Evolutionary conservation across 257 asterid species (phyloP).

Genomic region (Dorcoceras hygrometricum): DNA sequence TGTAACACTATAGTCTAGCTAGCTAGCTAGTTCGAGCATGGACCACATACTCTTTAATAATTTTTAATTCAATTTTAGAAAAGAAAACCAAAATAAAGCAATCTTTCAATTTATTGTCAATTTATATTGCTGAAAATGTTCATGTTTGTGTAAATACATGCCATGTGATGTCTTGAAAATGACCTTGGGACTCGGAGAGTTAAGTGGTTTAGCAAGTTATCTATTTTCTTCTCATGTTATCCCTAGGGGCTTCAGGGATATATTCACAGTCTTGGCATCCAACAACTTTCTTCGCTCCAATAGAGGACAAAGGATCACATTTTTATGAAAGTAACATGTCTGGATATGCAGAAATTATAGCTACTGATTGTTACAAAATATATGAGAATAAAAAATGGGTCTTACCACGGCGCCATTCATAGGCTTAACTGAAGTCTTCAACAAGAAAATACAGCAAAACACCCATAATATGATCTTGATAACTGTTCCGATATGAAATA

Average conservation of each 20-base stretch:
- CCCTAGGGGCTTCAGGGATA: neutral
- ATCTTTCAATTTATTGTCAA: no score
- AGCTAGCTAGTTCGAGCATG: no score
- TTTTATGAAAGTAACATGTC: neutral
- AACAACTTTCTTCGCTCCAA: neutral
- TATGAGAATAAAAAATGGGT: conserved; percentile 6
- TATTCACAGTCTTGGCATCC: neutral
- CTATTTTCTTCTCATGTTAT: neutral
- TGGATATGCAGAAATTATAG: neutral
- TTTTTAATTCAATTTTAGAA: no score
- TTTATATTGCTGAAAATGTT: no score
- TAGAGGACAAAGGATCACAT: conserved; percentile 8
- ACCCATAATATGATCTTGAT: neutral
- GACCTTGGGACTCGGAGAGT: neutral
- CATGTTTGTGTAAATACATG: conserved; percentile 6
- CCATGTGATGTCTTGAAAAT: neutral
- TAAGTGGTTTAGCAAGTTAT: neutral
- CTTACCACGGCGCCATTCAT: conserved; percentile 3
- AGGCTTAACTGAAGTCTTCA: conserved; percentile 13
- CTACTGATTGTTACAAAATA: neutral
- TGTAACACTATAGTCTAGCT: no score
- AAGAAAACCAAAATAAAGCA: no score
- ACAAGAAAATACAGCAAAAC: conserved; percentile 1
- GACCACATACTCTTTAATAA: no score
- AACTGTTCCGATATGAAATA: neutral